Evolutionary conservation across 2,329 filamentous ascomycete genomes (phyloP), one percentile per base, ranked within the genome.

Genomic region (Botrytis sinoallii): DNA sequence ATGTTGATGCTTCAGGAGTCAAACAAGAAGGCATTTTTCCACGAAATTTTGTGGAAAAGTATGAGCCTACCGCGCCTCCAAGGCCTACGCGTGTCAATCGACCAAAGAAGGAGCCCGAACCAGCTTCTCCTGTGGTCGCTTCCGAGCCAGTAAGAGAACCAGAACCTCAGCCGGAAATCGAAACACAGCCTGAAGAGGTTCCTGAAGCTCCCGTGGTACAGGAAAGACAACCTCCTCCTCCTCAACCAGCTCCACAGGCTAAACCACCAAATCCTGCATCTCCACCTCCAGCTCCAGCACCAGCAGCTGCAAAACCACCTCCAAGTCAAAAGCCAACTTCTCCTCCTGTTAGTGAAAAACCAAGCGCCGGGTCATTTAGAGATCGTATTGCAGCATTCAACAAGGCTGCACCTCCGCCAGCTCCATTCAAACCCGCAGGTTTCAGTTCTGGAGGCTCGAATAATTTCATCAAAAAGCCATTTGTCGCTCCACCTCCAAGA

Each of bases 301-400:
- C 80, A 52, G 79, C 77, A 59, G 78, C 80, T 70, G 65, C 75
- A 22, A 80, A 79, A 68, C 71, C 75, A 55, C 69, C 76, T 46
- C 79, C 81, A 72, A 75, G 82, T 38, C 79, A 81, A 75, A 88
- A 85, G 78, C 81, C 84, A 73, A 86, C 90, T 35, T 73, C 64
- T 40, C 91, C 93, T 57, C 92, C 93, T 20, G 86, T 87, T 16
- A 83, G 86, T 16, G 93, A 94, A 78, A 97, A 97, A 82, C 93
- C 94, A 42, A 82, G 83, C 18, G 87, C 85, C 64, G 93, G 89
- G 80, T 94, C 96, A 2, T 98, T 99, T 85, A 95, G 89, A 81
- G 96, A 98, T 83, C 93, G 96, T 76, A 97, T 99, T 81, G 96
- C 96, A 48, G 95, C 96, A 63, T 99, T 99, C 85, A 99, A 99